Percentiles rank a stretch among this genome's conserved stretches.
phyloP scores from a whole-genome alignment of 176 grass and related monocot species.

The Bothriochloa decipiens region DNA sequence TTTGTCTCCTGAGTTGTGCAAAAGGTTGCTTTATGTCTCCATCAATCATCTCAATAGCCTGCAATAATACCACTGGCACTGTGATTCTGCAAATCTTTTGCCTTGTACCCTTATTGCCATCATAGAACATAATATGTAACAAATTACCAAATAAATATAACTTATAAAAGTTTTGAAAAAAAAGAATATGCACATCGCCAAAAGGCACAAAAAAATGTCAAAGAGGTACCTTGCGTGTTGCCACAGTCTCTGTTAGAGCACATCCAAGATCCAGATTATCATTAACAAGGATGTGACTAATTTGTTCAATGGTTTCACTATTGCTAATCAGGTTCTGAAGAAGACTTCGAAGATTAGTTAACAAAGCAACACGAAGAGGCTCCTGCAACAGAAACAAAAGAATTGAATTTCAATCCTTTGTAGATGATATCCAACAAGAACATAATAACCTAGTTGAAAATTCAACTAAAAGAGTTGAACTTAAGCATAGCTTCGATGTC shows the following conservation, averaged over 20 bases:
- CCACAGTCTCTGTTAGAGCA: conserved; percentile 93
- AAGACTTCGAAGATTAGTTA: conserved; percentile 79
- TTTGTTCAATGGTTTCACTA: conserved; percentile 73
- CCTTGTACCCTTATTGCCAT: neutral
- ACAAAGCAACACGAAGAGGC: conserved; percentile 84
- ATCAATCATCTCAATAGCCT: conserved; percentile 96
- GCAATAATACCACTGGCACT: conserved; percentile 15
- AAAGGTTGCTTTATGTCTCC: conserved; percentile 75
- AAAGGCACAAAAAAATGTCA: conserved; percentile 15
- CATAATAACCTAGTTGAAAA: conserved; percentile 31
- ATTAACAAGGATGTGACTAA: conserved; percentile 78
- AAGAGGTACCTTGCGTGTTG: conserved; percentile 77
- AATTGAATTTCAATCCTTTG: neutral
- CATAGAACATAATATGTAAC: conserved; percentile 7
- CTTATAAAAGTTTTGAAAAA: neutral
- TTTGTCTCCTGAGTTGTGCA: conserved; percentile 78
- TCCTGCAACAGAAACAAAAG: conserved; percentile 59
- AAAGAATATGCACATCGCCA: neutral
- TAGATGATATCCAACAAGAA: conserved; percentile 21
- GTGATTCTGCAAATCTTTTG: conserved; percentile 28
- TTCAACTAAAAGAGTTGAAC: neutral
- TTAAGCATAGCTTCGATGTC: neutral
- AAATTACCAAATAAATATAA: conserved; percentile 23
- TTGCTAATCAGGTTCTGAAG: conserved; percentile 80
- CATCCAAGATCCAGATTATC: conserved; percentile 99